Conservation (phyloP, 208 protist species). For the Crithidia mellificae region DNA sequence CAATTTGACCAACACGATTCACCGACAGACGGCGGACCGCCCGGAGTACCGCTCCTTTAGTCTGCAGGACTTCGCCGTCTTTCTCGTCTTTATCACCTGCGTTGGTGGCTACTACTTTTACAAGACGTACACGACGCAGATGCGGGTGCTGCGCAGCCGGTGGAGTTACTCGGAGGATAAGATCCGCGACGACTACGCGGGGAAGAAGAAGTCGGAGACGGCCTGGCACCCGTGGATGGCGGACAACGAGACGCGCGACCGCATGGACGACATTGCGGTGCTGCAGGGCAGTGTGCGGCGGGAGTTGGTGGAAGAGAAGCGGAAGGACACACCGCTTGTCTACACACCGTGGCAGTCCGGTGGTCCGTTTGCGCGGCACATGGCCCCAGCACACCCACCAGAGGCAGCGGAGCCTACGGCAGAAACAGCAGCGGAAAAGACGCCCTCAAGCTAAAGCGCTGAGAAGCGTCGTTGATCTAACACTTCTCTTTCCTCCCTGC, state of each 20-base stretch:
- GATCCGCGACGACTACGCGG: constrained; percentile 36
- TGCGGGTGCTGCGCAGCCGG: constrained; percentile 57
- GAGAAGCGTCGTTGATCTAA: no score
- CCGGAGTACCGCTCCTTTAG: constrained; percentile 77
- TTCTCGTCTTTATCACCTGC: constrained; percentile 55
- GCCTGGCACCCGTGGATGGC: constrained; percentile 84
- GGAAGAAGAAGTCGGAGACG: constrained; percentile 28
- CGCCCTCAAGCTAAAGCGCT: no score
- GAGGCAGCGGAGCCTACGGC: neutral
- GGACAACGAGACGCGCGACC: constrained; percentile 59
- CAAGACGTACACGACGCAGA: constrained; percentile 60
- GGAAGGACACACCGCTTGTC: constrained; percentile 49
- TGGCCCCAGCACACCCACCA: constrained; percentile 15
- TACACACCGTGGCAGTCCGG: constrained; percentile 84
- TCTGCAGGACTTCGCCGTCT: constrained; percentile 65
- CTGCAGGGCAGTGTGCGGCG: constrained; percentile 72
- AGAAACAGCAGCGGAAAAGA: neutral
- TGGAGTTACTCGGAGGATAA: constrained; percentile 85
- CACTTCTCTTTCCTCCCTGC: no score
- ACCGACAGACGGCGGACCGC: constrained; percentile 69
- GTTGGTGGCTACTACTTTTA: constrained; percentile 67
- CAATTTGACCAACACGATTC: constrained; percentile 79
- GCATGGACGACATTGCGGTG: constrained; percentile 79
- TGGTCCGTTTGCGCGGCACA: constrained; percentile 67
- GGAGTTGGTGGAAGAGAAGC: constrained; percentile 71